Conservation (phyloP, 768 basidiomycete species). For the Tremella fuciformis region DNA sequence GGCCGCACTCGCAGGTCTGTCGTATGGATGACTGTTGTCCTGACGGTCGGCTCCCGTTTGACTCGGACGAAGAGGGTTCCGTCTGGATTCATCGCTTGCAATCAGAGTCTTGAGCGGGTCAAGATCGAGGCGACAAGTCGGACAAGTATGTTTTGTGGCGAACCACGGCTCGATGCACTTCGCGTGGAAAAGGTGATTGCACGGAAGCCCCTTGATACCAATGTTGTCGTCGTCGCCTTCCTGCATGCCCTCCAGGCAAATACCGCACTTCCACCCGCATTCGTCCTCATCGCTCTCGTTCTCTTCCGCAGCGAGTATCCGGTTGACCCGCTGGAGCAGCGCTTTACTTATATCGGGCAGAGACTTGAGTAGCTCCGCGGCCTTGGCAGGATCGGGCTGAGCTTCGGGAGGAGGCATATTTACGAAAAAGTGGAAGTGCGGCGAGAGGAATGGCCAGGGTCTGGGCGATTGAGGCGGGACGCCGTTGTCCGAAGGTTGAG, state of each 20-base stretch:
- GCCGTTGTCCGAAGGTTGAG: neutral
- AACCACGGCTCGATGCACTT: conserved; percentile 42
- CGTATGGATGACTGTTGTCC: conserved; percentile 25
- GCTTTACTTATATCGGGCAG: conserved; percentile 24
- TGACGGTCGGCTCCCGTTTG: conserved; percentile 15
- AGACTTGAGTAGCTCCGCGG: conserved; percentile 34
- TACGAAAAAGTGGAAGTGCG: conserved; percentile 6
- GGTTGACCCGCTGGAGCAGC: conserved; percentile 27
- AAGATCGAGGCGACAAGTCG: conserved; percentile 40
- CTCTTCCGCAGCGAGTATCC: conserved; percentile 32
- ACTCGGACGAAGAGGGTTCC: conserved; percentile 15
- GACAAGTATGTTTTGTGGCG: conserved; percentile 34
- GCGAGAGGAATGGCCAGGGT: neutral
- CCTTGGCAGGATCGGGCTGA: conserved; percentile 35
- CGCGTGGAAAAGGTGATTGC: conserved; percentile 44
- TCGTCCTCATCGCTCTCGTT: conserved; percentile 21
- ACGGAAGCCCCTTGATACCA: conserved; percentile 39
- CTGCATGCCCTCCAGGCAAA: conserved; percentile 39
- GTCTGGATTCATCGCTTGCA: neutral
- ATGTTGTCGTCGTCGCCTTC: conserved; percentile 11
- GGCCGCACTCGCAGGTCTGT: conserved; percentile 14
- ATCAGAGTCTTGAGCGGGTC: conserved; percentile 42
- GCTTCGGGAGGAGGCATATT: conserved; percentile 5
- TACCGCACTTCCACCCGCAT: conserved; percentile 43
- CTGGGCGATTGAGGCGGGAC: neutral